Base-by-base conservation (phyloP, 2,329 filamentous ascomycete genomes). In the Monosporascus ibericus region DNA sequence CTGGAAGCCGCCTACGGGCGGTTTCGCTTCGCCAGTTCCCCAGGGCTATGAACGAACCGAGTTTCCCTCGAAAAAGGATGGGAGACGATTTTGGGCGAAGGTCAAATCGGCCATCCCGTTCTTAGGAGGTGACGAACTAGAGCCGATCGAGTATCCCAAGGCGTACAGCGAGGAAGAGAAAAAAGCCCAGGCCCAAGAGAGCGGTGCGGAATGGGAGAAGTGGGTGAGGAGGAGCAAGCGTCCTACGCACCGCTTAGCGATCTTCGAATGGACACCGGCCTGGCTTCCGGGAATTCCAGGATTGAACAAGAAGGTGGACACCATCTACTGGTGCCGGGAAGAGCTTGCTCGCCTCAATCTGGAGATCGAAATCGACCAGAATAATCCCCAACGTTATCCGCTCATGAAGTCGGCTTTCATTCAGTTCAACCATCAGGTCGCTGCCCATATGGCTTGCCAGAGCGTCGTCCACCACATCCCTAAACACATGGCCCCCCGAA, bases 381-480 rank as follows among this genome's bases (percentile, higher is more conserved):
- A 86, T 50, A 79, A 94, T 48, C 87, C 88, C 0, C 92, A 96
- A 59, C 84, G 86, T 5, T 97, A 90, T 57, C 92, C 92, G 0
- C 73, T 92, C 47, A 95, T 96, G 91, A 96, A 89, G 63, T 96
- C 92, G 1, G 94, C 94, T 0, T 99, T 99, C 62, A 91, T 99
- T 55, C 94, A 99, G 67, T 99, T 99, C 78, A 96, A 99, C 65
- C 88, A 96, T 65, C 94, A 99, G 67, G 89, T 96, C 2, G 92
- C 92, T 6, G 94, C 94, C 0, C 94, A 99, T 64, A 97, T 99
- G 94, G 94, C 92, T 53, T 96, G 91, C 67, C 94, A 99, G 68
- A 85, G 90, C 47, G 79, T 95, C 46, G 91, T 88, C 39, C 91
- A 97, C 67, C 94, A 99, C 63, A 70, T 96, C 1, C 94, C 94